phyloP scores from a whole-genome alignment of 2,329 filamentous ascomycete species.

The Aspergillus pseudoglaucus region DNA sequence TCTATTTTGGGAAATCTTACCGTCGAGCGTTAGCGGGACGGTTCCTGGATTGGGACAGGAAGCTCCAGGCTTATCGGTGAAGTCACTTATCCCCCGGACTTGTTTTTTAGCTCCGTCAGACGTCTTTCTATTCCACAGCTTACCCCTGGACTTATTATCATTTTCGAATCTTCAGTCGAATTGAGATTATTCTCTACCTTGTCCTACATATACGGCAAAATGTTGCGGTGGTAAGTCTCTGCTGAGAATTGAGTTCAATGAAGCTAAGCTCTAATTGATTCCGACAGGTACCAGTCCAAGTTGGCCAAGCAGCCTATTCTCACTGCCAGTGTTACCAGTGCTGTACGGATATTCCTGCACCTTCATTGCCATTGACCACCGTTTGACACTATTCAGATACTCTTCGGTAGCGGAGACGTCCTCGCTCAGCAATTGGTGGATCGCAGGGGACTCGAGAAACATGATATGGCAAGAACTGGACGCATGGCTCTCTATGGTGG shows the following conservation, averaged over 20 bases:
- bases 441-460: slow-evolving; percentile 66
- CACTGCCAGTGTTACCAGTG: slow-evolving; percentile 85
- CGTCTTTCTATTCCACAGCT: too few species aligned
- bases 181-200: not conserved
- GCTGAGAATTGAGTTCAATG: slow-evolving; percentile 2
- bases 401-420: slow-evolving; percentile 87
- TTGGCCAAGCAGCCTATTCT: slow-evolving; percentile 75
- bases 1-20: slow-evolving; percentile 6
- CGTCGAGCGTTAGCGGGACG: slow-evolving; percentile 10
- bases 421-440: slow-evolving; percentile 90
- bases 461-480: slow-evolving; percentile 53
- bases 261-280: slow-evolving; percentile 11
- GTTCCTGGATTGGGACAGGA: slow-evolving; percentile 8
- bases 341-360: slow-evolving; percentile 39
- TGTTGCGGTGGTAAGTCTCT: slow-evolving; percentile 32
- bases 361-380: not conserved
- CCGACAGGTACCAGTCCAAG: slow-evolving; percentile 71
- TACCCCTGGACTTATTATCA: slow-evolving; percentile 7
- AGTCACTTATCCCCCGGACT: slow-evolving; percentile 8
- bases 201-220: slow-evolving; percentile 9
- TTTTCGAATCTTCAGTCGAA: not conserved
- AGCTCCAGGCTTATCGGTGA: slow-evolving; percentile 11
- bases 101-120: slow-evolving; percentile 1
- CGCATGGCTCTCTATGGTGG: slow-evolving; percentile 46
- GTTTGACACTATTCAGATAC: slow-evolving; percentile 47